Evolutionary conservation across 2,329 filamentous ascomycete genomes (phyloP).

Genomic region (Fusarium continuum): DNA sequence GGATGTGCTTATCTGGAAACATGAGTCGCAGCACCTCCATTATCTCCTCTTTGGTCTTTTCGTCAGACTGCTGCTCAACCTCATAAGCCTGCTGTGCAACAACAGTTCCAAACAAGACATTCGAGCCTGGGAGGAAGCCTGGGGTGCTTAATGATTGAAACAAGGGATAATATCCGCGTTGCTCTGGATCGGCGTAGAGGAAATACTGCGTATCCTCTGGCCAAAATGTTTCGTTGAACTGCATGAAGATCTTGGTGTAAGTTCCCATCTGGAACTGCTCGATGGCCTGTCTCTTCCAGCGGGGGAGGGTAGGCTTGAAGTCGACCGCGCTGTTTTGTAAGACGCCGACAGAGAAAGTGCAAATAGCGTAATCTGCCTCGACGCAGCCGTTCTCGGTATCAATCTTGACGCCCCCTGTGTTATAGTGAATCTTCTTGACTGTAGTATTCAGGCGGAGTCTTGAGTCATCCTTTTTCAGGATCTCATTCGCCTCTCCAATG

Average conservation of each 20-base stretch:
- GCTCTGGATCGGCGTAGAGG: slow-evolving; percentile 54
- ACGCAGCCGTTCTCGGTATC: slow-evolving; percentile 64
- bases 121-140: slow-evolving; percentile 68
- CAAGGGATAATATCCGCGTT: slow-evolving; percentile 60
- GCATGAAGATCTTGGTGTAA: slow-evolving; percentile 77
- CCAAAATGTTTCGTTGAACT: slow-evolving; percentile 75
- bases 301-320: slow-evolving; percentile 67
- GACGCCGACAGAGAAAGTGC: slow-evolving; percentile 74
- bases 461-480: slow-evolving; percentile 63
- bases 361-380: slow-evolving; percentile 68
- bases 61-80: slow-evolving; percentile 67
- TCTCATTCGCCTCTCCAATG: slow-evolving; percentile 63
- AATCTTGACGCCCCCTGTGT: slow-evolving; percentile 61
- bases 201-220: slow-evolving; percentile 53
- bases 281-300: slow-evolving; percentile 71
- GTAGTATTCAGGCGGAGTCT: slow-evolving; percentile 67
- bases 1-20: slow-evolving; percentile 65
- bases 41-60: slow-evolving; percentile 63
- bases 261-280: slow-evolving; percentile 73
- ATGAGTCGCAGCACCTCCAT: slow-evolving; percentile 67
- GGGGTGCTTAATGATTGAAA: slow-evolving; percentile 71
- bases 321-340: slow-evolving; percentile 67
- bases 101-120: slow-evolving; percentile 70
- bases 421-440: slow-evolving; percentile 64
- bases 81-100: slow-evolving; percentile 50